Conservation (phyloP, 805 yeast genomes). For the Barnettozyma siamensis region DNA sequence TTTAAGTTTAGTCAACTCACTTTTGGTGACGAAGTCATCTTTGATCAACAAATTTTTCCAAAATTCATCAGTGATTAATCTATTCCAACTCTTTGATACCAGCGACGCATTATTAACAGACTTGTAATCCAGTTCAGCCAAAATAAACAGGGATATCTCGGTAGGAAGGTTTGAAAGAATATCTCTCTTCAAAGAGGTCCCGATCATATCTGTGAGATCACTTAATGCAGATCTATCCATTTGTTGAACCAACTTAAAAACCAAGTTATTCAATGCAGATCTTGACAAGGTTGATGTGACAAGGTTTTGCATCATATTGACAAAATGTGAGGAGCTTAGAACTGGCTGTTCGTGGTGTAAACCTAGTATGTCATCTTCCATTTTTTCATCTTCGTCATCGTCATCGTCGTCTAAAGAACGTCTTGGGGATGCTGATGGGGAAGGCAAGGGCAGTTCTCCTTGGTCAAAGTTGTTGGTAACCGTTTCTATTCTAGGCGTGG, state of each 20-base stretch:
- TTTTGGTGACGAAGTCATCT: constrained; percentile 53
- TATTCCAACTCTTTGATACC: constrained; percentile 69
- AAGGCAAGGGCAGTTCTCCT: constrained; percentile 54
- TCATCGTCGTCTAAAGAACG: constrained; percentile 27
- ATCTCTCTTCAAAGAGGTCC: constrained; percentile 62
- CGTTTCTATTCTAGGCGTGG: constrained; percentile 2
- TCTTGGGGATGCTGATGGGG: constrained; percentile 60
- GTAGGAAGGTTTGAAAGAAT: constrained; percentile 63
- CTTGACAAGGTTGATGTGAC: constrained; percentile 30
- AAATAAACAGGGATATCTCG: constrained; percentile 64
- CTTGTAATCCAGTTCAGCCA: constrained; percentile 55
- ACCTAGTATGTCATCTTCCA: constrained; percentile 5
- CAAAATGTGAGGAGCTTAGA: constrained; percentile 4
- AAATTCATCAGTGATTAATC: constrained; percentile 51
- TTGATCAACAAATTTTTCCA: constrained; percentile 65
- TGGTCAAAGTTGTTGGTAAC: constrained; percentile 4
- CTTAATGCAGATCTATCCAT: constrained; percentile 59
- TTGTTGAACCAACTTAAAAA: constrained; percentile 49
- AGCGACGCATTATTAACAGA: constrained; percentile 55
- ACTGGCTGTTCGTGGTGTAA: neutral
- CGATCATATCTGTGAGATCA: constrained; percentile 46
- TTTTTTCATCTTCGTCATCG: constrained; percentile 14
- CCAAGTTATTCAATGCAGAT: constrained; percentile 43
- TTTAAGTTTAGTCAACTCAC: constrained; percentile 34
- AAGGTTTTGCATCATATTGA: constrained; percentile 13